Conservation (phyloP, 352 stramenopile genomes). For the Phytophthora ramorum region DNA sequence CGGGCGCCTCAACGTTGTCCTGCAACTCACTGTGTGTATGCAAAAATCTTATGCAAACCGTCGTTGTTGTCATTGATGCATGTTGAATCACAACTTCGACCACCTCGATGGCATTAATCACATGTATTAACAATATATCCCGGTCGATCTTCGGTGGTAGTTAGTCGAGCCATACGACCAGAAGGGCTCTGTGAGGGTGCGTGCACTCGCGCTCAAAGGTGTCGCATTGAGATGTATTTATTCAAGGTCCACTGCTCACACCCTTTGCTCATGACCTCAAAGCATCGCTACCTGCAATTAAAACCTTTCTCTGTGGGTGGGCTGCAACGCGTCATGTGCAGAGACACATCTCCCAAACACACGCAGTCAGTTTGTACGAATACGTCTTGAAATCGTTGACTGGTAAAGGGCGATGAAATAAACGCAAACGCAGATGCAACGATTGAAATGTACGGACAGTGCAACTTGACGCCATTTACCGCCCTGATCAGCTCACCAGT, state of each 20-base stretch:
- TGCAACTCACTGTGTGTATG: constrained; percentile 7
- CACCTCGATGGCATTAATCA: background rate
- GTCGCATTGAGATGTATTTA: too few species aligned
- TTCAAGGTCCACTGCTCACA: too few species aligned
- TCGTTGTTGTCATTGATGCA: background rate
- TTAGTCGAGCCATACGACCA: background rate
- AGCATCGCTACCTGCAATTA: too few species aligned
- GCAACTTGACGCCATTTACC: background rate
- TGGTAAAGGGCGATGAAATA: constrained; percentile 4
- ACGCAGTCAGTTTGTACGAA: too few species aligned
- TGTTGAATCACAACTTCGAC: background rate
- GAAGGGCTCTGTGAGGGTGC: background rate
- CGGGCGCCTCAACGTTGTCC: background rate
- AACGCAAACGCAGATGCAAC: constrained; percentile 3
- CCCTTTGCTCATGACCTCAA: too few species aligned
- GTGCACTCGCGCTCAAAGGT: too few species aligned
- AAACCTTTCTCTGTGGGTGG: too few species aligned
- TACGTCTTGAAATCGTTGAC: background rate
- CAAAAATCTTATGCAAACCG: background rate
- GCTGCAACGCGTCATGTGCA: too few species aligned
- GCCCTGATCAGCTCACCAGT: too few species aligned
- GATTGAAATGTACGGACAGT: background rate
- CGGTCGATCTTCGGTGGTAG: background rate
- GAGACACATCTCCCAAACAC: too few species aligned
- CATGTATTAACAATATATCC: too few species aligned